A percentile compares a stretch with the other conserved stretches of the same genome.
Conservation (phyloP, 768 basidiomycete genomes). For the Serpula lacrymans region DNA sequence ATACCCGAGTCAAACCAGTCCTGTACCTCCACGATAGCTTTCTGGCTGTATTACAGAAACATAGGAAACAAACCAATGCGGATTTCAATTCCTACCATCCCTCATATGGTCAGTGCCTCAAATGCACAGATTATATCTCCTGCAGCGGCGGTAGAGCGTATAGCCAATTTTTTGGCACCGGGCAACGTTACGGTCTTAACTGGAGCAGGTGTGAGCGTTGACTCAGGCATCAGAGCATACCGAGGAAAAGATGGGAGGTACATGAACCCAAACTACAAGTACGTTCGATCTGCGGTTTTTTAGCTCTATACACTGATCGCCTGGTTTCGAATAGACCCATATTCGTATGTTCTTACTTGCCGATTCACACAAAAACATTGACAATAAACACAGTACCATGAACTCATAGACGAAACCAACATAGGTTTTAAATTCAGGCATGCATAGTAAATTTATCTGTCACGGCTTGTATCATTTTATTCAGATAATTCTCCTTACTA, state of each 20-base stretch:
- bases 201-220: constrained; percentile 93
- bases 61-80: too few species aligned
- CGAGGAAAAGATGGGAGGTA: constrained; percentile 82
- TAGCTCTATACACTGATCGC: too few species aligned
- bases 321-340: constrained; percentile 51
- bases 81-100: constrained; percentile 73
- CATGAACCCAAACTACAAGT: constrained; percentile 91
- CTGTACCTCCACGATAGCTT: too few species aligned
- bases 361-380: constrained; percentile 6
- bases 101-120: constrained; percentile 44
- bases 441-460: constrained; percentile 14
- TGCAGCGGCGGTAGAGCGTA: constrained; percentile 54
- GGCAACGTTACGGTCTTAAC: constrained; percentile 79
- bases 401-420: constrained; percentile 69
- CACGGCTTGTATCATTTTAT: neutral
- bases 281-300: constrained; percentile 18
- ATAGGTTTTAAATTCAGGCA: constrained; percentile 73
- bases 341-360: constrained; percentile 33
- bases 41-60: too few species aligned
- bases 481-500: constrained; percentile 22
- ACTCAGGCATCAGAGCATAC: constrained; percentile 95
- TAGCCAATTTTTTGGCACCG: constrained; percentile 59
- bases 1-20: too few species aligned
- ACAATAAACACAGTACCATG: constrained; percentile 58
- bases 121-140: constrained; percentile 37